These are phyloP conservation scores for Agroathelia rolfsii DNA, from an alignment of 1,284 basidiomycete genomes.

Conservation along the genomic window DNA sequence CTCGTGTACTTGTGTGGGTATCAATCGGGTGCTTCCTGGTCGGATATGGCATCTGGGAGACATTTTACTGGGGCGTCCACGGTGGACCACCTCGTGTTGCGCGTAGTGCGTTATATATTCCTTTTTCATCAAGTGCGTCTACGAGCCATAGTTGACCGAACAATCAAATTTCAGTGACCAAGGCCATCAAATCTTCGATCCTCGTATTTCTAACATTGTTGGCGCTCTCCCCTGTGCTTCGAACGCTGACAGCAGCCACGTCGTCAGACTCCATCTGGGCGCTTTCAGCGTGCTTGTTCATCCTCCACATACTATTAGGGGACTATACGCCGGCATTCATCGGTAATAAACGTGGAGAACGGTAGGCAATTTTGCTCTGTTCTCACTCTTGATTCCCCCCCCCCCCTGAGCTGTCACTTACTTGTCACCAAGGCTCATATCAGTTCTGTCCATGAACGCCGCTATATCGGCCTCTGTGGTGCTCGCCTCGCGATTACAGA, in stretches of 20 bases:
- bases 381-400: too few relatives aligned
- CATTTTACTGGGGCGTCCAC: conserved; percentile 35
- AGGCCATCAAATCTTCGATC: conserved; percentile 64
- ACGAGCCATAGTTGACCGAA: conserved; percentile 10
- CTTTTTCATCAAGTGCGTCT: conserved; percentile 6
- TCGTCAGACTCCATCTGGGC: conserved; percentile 98
- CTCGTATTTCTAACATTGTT: conserved; percentile 84
- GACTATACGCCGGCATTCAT: conserved; percentile 41
- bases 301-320: conserved; percentile 52
- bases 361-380: too few relatives aligned
- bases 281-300: conserved; percentile 59
- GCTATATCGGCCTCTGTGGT: conserved; percentile 92
- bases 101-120: conserved; percentile 17
- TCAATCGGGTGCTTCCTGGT: conserved; percentile 49
- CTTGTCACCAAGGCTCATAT: conserved; percentile 53
- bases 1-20: conserved; percentile 59
- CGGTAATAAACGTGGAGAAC: conserved; percentile 26
- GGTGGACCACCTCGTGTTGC: conserved; percentile 14
- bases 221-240: conserved; percentile 84
- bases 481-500: conserved; percentile 79
- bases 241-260: conserved; percentile 88
- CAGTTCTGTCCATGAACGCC: conserved; percentile 90
- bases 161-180: too few relatives aligned
- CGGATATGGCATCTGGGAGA: conserved; percentile 56
- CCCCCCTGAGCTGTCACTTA: too few relatives aligned